Evolutionary conservation across 78 protist species (phyloP), one percentile per base, ranked within the genome.

Genomic region (Chrysochromulina parva): DNA sequence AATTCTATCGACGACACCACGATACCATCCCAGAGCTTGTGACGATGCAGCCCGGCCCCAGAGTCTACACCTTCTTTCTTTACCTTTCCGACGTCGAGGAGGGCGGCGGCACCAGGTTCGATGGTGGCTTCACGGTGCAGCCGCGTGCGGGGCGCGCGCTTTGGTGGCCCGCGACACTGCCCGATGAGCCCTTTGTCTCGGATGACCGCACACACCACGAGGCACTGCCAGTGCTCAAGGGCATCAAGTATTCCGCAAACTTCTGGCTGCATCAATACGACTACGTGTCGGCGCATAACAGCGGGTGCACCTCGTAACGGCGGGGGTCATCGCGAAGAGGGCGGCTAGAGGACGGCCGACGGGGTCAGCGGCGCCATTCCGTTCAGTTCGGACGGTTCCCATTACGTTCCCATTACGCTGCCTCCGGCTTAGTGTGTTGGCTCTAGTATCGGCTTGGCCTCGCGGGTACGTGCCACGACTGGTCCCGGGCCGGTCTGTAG

Each of bases 31-130:
- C 82, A 1, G 82, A 74, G 82, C 82, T 74, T 20, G 82, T 17
- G 82, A 74, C 28, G 20, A 74, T 74, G 82, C 82, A 9, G 57
- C 20, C 38, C 82, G 82, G 82, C 4, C 82, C 82, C 0, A 9
- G 82, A 3, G 82, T 74, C 28, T 74, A 74, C 82, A 74, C 82
- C 55, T 74, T 74, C 82, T 74, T 74, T 11, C 53, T 74, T 7
- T 74, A 74, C 55, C 82, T 74, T 22, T 74, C 82, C 52, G 82
- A 74, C 55, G 82, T 74, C 55, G 82, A 74, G 24, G 82, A 74
- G 82, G 82, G 82, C 58, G 82, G 82, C 9, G 82, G 82, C 52
- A 74, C 82, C 57, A 28, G 13, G 57, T 74, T 74, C 82, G 82
- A 74, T 22, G 57, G 53, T 13, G 82, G 82, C 55, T 74, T 74